Conservation (phyloP, 2,329 filamentous ascomycete genomes). For the Penicillium sp. region DNA sequence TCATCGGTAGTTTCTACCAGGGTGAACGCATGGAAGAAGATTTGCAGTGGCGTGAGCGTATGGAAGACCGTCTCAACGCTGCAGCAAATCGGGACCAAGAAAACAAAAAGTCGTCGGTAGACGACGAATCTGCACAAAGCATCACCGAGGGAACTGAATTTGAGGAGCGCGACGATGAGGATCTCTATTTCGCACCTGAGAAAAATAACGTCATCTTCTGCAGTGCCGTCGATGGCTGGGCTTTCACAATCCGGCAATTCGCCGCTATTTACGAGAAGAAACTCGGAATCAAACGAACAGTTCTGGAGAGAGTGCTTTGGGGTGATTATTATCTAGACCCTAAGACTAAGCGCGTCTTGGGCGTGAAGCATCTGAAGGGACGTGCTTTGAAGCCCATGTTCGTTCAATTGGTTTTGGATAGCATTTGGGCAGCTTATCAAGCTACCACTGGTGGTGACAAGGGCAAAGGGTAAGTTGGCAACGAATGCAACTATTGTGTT, state of each 20-base stretch:
- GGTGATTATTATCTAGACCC: slow-evolving; percentile 95
- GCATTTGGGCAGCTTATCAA: slow-evolving; percentile 93
- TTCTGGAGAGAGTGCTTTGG: slow-evolving; percentile 94
- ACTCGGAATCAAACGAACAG: slow-evolving; percentile 82
- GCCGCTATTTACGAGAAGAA: slow-evolving; percentile 94
- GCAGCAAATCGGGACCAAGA: slow-evolving; percentile 63
- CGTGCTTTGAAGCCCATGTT: slow-evolving; percentile 93
- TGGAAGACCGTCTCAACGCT: slow-evolving; percentile 80
- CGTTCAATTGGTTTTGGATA: slow-evolving; percentile 91
- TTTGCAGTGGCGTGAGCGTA: slow-evolving; percentile 87
- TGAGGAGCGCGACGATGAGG: slow-evolving; percentile 90
- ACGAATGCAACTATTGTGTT: slow-evolving; percentile 1
- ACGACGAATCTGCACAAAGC: slow-evolving; percentile 51
- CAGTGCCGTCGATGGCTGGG: slow-evolving; percentile 98
- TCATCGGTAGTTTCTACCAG: slow-evolving; percentile 95
- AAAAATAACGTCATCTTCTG: slow-evolving; percentile 99
- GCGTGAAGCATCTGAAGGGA: slow-evolving; percentile 88
- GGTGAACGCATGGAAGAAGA: slow-evolving; percentile 99
- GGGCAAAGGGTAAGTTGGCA: slow-evolving; percentile 68
- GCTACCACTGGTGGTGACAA: slow-evolving; percentile 80
- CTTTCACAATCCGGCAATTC: slow-evolving; percentile 94
- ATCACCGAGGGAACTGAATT: slow-evolving; percentile 60
- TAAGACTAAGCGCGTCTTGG: slow-evolving; percentile 91
- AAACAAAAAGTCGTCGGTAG: slow-evolving; percentile 38
- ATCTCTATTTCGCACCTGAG: slow-evolving; percentile 96